A percentile compares a stretch with the other conserved stretches of the same genome.
Evolutionary conservation across 164 flowering plant species (phyloP).

Genomic region (Houttuynia cordata): DNA sequence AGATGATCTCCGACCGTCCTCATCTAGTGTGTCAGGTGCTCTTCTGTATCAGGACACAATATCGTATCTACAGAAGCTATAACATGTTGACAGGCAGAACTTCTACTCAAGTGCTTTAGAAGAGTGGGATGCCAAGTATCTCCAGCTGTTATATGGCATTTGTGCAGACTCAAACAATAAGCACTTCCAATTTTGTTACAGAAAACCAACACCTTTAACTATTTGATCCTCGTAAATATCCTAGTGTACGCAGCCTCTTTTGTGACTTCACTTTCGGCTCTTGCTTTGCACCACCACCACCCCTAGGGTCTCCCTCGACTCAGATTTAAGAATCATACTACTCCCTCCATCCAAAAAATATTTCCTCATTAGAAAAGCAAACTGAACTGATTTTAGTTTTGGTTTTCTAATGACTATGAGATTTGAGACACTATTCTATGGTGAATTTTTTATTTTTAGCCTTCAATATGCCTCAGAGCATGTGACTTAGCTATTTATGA

Average conservation of each 20-base stretch:
- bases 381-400: too few relatives aligned
- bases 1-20: slow-evolving; percentile 50
- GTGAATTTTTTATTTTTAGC: too few relatives aligned
- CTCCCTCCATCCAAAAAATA: too few relatives aligned
- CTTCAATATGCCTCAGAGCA: too few relatives aligned
- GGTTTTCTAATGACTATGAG: too few relatives aligned
- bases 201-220: neutral
- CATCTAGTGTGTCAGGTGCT: slow-evolving; percentile 34
- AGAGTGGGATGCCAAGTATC: slow-evolving; percentile 92
- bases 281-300: too few relatives aligned
- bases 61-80: slow-evolving; percentile 84
- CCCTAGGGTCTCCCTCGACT: too few relatives aligned
- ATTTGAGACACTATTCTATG: too few relatives aligned
- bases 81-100: slow-evolving; percentile 80
- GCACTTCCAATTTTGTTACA: neutral
- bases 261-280: too few relatives aligned
- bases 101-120: slow-evolving; percentile 46
- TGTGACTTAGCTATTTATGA: neutral
- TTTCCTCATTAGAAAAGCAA: too few relatives aligned
- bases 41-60: slow-evolving; percentile 68
- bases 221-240: neutral
- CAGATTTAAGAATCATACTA: too few relatives aligned
- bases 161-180: slow-evolving; percentile 82
- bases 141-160: slow-evolving; percentile 85
- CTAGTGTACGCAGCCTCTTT: neutral